Conservation (phyloP, 1,139 yeast species). For the Saccharomycopsis crataegensis region DNA sequence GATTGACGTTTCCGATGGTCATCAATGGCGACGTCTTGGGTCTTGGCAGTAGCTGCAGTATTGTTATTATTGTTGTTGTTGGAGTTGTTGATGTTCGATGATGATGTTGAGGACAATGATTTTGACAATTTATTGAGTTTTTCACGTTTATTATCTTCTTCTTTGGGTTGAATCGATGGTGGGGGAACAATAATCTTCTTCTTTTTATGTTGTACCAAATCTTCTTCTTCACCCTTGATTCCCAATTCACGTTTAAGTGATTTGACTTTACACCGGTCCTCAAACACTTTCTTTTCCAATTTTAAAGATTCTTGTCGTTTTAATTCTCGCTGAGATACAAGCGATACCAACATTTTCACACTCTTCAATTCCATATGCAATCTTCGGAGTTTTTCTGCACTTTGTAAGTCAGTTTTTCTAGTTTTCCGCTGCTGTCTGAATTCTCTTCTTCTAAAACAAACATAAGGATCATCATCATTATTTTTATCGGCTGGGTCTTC, state of each 20-base stretch:
- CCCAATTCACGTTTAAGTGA: constrained; percentile 66
- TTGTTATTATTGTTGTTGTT: constrained; percentile 23
- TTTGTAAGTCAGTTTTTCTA: constrained; percentile 86
- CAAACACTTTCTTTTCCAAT: constrained; percentile 57
- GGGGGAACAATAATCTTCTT: constrained; percentile 40
- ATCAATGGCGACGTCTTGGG: constrained; percentile 15
- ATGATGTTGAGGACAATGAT: neutral
- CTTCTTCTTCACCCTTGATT: constrained; percentile 79
- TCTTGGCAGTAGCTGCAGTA: constrained; percentile 19
- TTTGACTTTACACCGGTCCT: constrained; percentile 65
- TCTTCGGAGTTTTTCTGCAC: constrained; percentile 74
- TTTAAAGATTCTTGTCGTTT: constrained; percentile 51
- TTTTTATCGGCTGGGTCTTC: constrained; percentile 88
- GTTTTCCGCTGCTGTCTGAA: constrained; percentile 95
- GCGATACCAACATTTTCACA: constrained; percentile 62
- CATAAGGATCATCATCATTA: constrained; percentile 81
- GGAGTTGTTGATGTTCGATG: neutral
- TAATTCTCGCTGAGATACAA: constrained; percentile 71
- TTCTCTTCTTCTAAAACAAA: constrained; percentile 93
- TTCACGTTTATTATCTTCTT: constrained; percentile 23
- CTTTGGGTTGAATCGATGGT: constrained; percentile 31
- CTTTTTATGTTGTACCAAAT: constrained; percentile 71
- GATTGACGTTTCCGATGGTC: too few relatives aligned
- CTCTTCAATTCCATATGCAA: constrained; percentile 71
- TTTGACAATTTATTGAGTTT: neutral